phyloP scores from a whole-genome alignment of 2,329 filamentous ascomycete species.

The Arthrobotrys musiformis region DNA sequence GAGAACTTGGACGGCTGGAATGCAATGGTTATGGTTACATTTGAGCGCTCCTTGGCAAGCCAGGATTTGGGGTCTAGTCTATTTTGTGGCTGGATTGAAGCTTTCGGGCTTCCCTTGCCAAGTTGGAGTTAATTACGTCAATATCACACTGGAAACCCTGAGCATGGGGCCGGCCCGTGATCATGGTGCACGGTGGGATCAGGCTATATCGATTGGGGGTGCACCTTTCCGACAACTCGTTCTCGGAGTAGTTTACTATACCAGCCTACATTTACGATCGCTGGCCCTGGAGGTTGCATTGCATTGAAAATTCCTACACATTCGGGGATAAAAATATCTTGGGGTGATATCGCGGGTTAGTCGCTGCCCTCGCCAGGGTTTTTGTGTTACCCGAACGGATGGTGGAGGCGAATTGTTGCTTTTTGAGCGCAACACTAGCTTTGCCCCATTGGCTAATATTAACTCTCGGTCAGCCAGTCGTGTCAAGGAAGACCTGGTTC shows the following conservation, averaged over 20 bases:
- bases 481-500: no score
- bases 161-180: no score
- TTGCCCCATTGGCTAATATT: neutral
- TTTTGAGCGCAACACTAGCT: neutral
- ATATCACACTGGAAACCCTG: neutral
- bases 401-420: neutral
- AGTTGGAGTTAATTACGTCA: neutral
- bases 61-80: no score
- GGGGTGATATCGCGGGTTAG: neutral
- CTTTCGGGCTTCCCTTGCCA: neutral
- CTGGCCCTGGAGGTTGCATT: neutral
- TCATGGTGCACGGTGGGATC: no score
- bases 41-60: neutral
- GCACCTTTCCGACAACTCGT: neutral
- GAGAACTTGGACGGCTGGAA: neutral
- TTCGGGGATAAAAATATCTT: neutral
- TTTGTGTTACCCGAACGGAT: neutral
- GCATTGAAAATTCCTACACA: neutral
- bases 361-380: neutral
- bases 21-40: conserved; percentile 3
- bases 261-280: no score
- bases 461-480: neutral
- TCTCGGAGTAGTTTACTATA: no score
- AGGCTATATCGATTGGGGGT: no score
- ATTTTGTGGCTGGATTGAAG: neutral